phyloP scores from a whole-genome alignment of 2,329 filamentous ascomycete genomes.

The Fusarium phyllophilum region DNA sequence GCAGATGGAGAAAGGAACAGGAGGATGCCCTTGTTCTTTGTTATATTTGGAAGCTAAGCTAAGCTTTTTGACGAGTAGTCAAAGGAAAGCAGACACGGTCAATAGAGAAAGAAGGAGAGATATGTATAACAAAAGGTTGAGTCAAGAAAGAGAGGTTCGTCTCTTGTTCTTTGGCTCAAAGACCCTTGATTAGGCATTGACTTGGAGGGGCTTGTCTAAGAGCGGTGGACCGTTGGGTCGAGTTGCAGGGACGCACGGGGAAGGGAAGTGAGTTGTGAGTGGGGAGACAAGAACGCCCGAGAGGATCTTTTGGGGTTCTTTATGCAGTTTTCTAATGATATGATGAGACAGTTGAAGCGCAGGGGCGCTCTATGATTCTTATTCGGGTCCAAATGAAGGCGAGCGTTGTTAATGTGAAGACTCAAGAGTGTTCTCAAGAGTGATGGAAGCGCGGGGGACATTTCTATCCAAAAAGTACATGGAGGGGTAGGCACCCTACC shows the following conservation, averaged over 20 bases:
- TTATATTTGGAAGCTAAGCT: constrained; percentile 43
- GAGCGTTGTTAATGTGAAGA: not conserved
- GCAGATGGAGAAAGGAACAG: constrained; percentile 35
- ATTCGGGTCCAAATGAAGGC: not conserved
- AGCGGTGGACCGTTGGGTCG: constrained; percentile 46
- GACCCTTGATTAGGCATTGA: constrained; percentile 41
- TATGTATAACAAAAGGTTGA: constrained; percentile 7
- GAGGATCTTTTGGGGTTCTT: constrained; percentile 6
- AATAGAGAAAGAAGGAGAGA: constrained; percentile 14
- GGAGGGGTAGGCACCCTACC: constrained; percentile 17
- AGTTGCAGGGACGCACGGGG: constrained; percentile 42
- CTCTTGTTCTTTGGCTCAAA: constrained; percentile 32
- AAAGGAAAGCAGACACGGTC: constrained; percentile 17
- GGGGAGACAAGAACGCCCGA: constrained; percentile 32
- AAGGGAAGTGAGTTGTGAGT: constrained; percentile 35
- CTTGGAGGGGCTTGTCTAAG: constrained; percentile 43
- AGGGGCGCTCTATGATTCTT: not conserved
- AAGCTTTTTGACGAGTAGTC: constrained; percentile 33
- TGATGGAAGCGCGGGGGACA: constrained; percentile 11
- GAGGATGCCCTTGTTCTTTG: constrained; percentile 24
- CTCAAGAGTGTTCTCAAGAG: not conserved
- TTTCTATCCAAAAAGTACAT: constrained; percentile 6
- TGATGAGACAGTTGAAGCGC: not conserved
- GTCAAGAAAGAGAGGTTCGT: constrained; percentile 7
- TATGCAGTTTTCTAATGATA: not conserved